Conservation (phyloP, 352 stramenopile genomes). For the Blastocystis hominis region DNA sequence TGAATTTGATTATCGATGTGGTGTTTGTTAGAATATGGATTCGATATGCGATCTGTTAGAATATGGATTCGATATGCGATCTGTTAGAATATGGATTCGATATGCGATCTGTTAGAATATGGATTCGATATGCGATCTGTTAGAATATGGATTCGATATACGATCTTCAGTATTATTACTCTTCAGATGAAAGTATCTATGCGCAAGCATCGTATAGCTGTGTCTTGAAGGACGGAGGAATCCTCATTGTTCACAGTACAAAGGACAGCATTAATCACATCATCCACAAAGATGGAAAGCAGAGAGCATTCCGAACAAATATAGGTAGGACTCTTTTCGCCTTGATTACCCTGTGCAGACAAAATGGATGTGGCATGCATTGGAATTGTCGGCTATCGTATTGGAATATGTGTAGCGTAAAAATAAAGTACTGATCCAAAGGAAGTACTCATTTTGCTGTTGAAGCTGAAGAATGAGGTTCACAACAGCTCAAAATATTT, state of each 20-base stretch:
- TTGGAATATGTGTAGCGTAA: neutral
- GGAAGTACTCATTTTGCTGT: conserved; percentile 28
- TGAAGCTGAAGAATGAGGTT: neutral
- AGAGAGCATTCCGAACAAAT: neutral
- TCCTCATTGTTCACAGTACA: neutral
- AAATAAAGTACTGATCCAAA: neutral
- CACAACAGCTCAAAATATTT: neutral
- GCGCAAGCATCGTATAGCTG: neutral
- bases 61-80: too few species aligned
- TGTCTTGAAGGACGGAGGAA: neutral
- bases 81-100: neutral
- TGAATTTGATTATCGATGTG: neutral
- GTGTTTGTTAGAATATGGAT: neutral
- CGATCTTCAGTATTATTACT: conserved; percentile 23
- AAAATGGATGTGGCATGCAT: neutral
- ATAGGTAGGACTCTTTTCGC: neutral
- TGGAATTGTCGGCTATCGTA: conserved; percentile 9
- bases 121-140: neutral
- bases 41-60: too few species aligned
- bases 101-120: too few species aligned
- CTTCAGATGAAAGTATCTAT: neutral
- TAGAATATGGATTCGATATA: neutral
- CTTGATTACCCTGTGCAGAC: neutral
- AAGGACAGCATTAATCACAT: conserved; percentile 16
- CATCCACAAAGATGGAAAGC: neutral